Conservation (phyloP, 2,329 filamentous ascomycete genomes). For the Didymella lethalis region DNA sequence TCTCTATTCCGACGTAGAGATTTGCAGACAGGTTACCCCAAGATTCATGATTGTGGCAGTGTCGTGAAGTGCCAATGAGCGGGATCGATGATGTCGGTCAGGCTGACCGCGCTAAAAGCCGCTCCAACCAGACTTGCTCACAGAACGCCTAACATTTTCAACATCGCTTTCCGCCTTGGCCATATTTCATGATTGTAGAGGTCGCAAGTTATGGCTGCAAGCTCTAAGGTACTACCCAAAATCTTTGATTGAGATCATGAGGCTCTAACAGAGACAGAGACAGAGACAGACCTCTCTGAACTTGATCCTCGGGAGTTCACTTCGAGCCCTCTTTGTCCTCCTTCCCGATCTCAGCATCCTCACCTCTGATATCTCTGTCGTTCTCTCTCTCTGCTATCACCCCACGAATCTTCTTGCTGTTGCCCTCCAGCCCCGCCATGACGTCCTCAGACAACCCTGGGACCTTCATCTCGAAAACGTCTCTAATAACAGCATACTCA, state of each 20-base stretch:
- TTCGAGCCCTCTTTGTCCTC: not conserved
- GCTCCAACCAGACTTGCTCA: conserved; percentile 7
- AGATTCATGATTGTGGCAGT: conserved; percentile 19
- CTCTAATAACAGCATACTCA: conserved; percentile 64
- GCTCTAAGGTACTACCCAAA: no score
- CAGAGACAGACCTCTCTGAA: not conserved
- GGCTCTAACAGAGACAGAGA: not conserved
- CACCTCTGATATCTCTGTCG: conserved; percentile 1
- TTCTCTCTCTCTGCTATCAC: conserved; percentile 8
- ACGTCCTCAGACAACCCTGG: conserved; percentile 49
- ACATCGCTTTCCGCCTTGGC: not conserved
- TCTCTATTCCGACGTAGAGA: not conserved
- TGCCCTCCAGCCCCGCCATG: conserved; percentile 42
- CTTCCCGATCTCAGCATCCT: conserved; percentile 11
- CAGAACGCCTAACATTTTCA: not conserved
- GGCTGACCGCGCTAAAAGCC: conserved; percentile 16
- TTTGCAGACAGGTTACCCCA: not conserved
- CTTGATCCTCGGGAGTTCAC: not conserved
- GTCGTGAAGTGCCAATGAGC: conserved; percentile 17
- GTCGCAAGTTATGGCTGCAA: not conserved
- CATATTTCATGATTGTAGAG: not conserved
- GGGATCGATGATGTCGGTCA: conserved; percentile 17
- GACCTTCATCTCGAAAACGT: conserved; percentile 67
- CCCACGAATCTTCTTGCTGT: conserved; percentile 32
- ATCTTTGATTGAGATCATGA: not conserved